Evolutionary conservation across 2,329 filamentous ascomycete genomes (phyloP), one percentile per base, ranked within the genome.

Genomic region (Aspergillus glaucus): DNA sequence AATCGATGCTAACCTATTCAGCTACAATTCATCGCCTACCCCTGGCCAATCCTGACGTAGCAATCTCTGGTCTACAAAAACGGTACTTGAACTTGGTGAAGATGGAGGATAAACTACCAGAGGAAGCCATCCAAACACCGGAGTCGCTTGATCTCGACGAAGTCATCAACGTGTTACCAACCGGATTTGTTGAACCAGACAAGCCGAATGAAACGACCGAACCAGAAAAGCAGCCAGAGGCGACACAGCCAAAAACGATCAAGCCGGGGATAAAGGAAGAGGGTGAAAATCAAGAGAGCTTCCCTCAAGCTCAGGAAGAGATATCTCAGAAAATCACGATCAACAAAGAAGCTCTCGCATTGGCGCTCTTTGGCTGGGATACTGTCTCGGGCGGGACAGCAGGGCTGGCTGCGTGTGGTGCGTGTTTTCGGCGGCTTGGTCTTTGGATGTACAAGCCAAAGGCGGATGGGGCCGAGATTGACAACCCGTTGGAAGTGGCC

Each of bases 401-500:
- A 8, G 86, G 88, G 51, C 80, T 92, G 14, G 84, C 87, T 5
- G 84, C 83, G 4, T 98, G 93, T 67, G 79, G 85, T 50, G 87
- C 88, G 17, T 98, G 93, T 65, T 87, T 95, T 62, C 84, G 93
- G 50, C 83, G 91, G 1, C 76, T 97, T 0, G 93, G 93, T 0
- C 76, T 98, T 2, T 98, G 93, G 93, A 86, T 98, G 75, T 97
- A 95, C 66, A 86, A 84, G 61, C 85, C 84, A 66, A 90, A 85
- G 67, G 80, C 81, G 59, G 79, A 86, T 26, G 69, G 66, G 14
- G 63, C 57, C 0, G 55, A 65, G 10, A 57, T 70, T 7, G 69
- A 68, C 47, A 61, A 62, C 4, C 78, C 81, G 48, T 75, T 93
- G 1, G 84, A 92, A 60, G 81, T 83, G 4, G 69, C 85, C 2